Conservation (phyloP, 176 grass and related monocot genomes). For the Puya raimondii region DNA sequence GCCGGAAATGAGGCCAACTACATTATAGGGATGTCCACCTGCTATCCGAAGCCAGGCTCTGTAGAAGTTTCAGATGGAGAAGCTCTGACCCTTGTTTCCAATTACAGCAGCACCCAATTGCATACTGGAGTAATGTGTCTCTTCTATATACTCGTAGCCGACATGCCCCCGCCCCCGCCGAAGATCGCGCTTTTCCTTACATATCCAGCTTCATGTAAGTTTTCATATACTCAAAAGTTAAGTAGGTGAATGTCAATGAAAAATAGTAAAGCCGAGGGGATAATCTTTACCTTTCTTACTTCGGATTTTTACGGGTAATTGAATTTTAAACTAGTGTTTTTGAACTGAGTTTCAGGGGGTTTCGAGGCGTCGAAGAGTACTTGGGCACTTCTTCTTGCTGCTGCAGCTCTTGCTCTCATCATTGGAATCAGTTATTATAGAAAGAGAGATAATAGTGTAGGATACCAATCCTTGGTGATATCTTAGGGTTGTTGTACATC, state of each 20-base stretch:
- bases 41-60: conserved; percentile 58
- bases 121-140: conserved; percentile 82
- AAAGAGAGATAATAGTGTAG: neutral
- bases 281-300: neutral
- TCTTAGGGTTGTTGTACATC: neutral
- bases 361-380: neutral
- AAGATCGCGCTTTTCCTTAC: conserved; percentile 25
- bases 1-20: conserved; percentile 70
- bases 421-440: neutral
- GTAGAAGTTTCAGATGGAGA: conserved; percentile 48
- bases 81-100: conserved; percentile 62
- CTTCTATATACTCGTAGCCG: conserved; percentile 83
- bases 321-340: neutral
- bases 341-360: neutral
- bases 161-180: conserved; percentile 7
- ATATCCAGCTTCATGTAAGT: conserved; percentile 44
- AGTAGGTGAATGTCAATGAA: too few relatives aligned
- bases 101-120: conserved; percentile 55
- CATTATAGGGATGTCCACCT: conserved; percentile 79
- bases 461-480: neutral
- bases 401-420: neutral
- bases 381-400: neutral
- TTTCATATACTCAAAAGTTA: neutral
- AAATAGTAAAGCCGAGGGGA: too few relatives aligned
- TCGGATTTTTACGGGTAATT: neutral